phyloP scores from a whole-genome alignment of 305 asterid genomes.

The Fraxinus nigra region DNA sequence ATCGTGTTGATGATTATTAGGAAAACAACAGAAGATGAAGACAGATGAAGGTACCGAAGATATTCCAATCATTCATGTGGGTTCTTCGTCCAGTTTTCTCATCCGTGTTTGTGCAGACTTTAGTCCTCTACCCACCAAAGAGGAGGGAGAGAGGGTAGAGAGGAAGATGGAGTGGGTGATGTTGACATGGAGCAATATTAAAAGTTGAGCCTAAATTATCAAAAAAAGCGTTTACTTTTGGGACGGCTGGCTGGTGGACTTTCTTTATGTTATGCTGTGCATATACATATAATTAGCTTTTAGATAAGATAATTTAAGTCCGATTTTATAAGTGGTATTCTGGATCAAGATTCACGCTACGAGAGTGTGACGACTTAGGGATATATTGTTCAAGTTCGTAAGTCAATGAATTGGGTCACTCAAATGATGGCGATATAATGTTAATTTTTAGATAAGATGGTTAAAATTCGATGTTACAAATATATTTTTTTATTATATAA shows the following conservation, averaged over 20 bases:
- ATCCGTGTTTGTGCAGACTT: conserved; percentile 52
- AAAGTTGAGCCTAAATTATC: conserved; percentile 50
- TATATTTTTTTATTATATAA: background rate
- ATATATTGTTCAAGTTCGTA: background rate
- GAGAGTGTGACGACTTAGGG: background rate
- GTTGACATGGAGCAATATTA: conserved; percentile 74
- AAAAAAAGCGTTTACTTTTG: conserved; percentile 79
- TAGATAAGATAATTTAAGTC: background rate
- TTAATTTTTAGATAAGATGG: background rate
- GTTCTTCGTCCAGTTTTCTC: conserved; percentile 28
- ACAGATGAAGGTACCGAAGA: conserved; percentile 37
- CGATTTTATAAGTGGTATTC: background rate
- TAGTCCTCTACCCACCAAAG: conserved; percentile 32
- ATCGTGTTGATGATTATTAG: conserved; percentile 38
- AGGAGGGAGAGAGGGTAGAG: conserved; percentile 21
- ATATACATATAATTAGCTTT: background rate
- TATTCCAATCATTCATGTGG: conserved; percentile 52
- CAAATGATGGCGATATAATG: background rate
- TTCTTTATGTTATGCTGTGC: conserved; percentile 35
- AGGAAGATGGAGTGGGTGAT: conserved; percentile 52
- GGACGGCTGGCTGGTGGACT: conserved; percentile 67
- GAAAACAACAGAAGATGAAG: conserved; percentile 34
- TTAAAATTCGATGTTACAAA: background rate
- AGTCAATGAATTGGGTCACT: background rate
- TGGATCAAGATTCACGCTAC: background rate